Conservation (phyloP, 2,329 filamentous ascomycete genomes). For the Akanthomyces muscarius region DNA sequence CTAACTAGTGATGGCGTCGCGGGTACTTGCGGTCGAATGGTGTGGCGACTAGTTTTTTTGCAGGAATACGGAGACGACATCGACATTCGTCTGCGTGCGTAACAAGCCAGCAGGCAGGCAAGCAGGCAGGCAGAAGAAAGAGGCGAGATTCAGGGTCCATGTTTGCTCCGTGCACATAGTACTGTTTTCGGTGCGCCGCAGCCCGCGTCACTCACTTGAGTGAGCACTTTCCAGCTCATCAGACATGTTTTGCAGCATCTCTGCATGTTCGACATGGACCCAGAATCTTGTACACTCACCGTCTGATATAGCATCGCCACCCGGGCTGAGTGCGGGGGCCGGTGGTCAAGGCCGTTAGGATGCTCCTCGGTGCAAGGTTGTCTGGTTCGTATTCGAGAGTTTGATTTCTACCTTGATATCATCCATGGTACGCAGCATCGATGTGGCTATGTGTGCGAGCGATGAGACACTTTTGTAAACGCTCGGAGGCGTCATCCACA, state of each 20-base stretch:
- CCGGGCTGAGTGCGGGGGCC: not conserved
- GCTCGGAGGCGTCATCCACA: not conserved
- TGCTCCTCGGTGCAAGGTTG: not conserved
- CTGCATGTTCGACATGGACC: not conserved
- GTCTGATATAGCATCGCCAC: not conserved
- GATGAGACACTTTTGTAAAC: not conserved
- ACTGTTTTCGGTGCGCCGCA: not conserved
- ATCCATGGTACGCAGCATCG: not conserved
- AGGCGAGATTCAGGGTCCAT: not conserved
- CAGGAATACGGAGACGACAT: not conserved
- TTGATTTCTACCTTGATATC: not conserved
- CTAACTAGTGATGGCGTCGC: not conserved
- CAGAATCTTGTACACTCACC: not conserved
- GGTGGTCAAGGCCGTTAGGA: not conserved
- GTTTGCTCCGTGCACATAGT: not conserved
- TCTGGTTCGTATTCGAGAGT: not conserved
- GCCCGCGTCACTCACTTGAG: conserved; percentile 1
- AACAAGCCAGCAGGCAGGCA: not conserved
- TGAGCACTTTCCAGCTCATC: conserved; percentile 5
- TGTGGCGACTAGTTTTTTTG: not conserved
- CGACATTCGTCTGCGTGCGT: not conserved
- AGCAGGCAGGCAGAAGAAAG: not conserved
- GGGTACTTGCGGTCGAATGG: too few species aligned
- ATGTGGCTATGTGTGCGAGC: not conserved
- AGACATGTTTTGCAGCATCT: conserved; percentile 7